A percentile compares a stretch with the other conserved stretches of the same genome.
Conservation (phyloP, 495 filamentous ascomycete species). For the Copromyces sp. region DNA sequence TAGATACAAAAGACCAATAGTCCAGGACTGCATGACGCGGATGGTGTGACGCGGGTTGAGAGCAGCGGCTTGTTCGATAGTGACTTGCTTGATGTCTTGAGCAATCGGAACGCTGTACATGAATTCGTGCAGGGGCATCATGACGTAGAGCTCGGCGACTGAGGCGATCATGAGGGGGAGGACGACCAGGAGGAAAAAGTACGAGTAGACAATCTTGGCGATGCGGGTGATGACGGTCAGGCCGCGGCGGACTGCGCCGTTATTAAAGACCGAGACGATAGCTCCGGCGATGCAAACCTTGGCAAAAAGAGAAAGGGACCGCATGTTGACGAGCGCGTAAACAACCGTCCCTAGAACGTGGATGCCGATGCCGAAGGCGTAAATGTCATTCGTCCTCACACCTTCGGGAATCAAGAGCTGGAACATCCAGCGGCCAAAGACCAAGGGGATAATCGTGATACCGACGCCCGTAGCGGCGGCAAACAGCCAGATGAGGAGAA, state of each 20-base stretch:
- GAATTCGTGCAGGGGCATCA: conserved; percentile 83
- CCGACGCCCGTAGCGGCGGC: conserved; percentile 85
- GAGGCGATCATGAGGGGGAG: conserved; percentile 77
- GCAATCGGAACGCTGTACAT: conserved; percentile 34
- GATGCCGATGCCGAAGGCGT: conserved; percentile 84
- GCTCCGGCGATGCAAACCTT: conserved; percentile 16
- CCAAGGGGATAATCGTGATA: conserved; percentile 72
- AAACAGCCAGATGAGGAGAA: conserved; percentile 86
- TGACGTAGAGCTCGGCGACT: conserved; percentile 76
- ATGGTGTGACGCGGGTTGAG: conserved; percentile 56
- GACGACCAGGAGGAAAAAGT: conserved; percentile 57
- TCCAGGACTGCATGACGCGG: conserved; percentile 89
- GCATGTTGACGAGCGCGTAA: conserved; percentile 48
- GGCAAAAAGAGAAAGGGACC: conserved; percentile 30
- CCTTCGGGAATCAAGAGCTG: conserved; percentile 52
- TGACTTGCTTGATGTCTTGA: not conserved
- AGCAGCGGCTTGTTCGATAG: not conserved
- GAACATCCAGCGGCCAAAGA: conserved; percentile 73
- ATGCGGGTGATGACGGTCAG: conserved; percentile 14
- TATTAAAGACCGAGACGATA: conserved; percentile 23
- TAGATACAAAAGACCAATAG: conserved; percentile 82
- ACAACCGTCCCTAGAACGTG: conserved; percentile 59
- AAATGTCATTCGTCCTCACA: conserved; percentile 81
- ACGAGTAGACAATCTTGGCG: conserved; percentile 57
- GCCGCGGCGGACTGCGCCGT: conserved; percentile 23